phyloP scores from a whole-genome alignment of 129 eudicot species.

The Lonicera japonica region DNA sequence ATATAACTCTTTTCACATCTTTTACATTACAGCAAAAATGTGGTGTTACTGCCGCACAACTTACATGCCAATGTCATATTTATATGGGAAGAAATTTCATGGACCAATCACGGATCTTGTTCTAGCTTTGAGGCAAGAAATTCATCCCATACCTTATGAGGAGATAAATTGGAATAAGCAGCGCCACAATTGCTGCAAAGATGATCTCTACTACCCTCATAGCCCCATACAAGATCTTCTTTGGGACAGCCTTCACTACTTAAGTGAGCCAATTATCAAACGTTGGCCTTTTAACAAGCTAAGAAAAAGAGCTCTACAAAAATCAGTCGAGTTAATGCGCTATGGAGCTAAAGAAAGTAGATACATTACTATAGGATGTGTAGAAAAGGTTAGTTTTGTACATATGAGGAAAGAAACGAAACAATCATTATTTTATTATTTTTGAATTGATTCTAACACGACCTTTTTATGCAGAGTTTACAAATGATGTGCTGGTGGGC shows the following conservation, averaged over 20 bases:
- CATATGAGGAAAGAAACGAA: no score
- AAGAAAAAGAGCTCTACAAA: slow-evolving; percentile 47
- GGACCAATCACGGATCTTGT: slow-evolving; percentile 60
- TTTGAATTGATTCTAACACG: no score
- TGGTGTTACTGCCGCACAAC: slow-evolving; percentile 59
- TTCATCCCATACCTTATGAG: slow-evolving; percentile 37
- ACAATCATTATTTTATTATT: no score
- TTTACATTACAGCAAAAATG: slow-evolving; percentile 42
- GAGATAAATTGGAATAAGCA: slow-evolving; percentile 58
- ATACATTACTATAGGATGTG: slow-evolving; percentile 55
- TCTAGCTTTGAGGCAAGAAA: slow-evolving; percentile 45
- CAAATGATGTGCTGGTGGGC: slow-evolving; percentile 90
- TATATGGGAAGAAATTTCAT: slow-evolving; percentile 47
- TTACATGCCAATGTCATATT: slow-evolving; percentile 68
- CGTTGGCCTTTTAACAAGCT: slow-evolving; percentile 64
- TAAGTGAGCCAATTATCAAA: slow-evolving; percentile 47
- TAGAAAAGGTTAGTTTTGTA: slow-evolving; percentile 45
- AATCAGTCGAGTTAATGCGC: slow-evolving; percentile 44
- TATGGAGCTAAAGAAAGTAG: slow-evolving; percentile 51
- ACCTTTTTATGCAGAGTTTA: slow-evolving; percentile 30
- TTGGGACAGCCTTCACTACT: slow-evolving; percentile 57
- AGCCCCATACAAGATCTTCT: slow-evolving; percentile 48
- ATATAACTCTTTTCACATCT: no score
- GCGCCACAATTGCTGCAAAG: slow-evolving; percentile 64
- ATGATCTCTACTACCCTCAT: slow-evolving; percentile 58